These are phyloP conservation scores for Leccinum arenicola DNA, from an alignment of 768 basidiomycete genomes.

Conservation along the genomic window DNA sequence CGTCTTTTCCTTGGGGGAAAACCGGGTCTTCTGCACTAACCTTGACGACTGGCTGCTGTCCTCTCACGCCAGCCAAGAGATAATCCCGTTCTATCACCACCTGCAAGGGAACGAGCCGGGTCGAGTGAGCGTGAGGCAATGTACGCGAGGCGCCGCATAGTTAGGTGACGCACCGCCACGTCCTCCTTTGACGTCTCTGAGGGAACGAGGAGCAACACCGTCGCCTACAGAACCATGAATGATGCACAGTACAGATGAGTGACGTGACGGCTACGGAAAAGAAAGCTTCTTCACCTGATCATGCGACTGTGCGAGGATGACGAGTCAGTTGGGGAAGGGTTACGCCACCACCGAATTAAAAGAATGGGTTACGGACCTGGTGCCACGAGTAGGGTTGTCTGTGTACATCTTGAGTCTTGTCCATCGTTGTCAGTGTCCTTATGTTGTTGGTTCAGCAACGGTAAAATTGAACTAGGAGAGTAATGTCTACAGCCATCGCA, in stretches of 20 bases:
- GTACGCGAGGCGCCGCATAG: background rate
- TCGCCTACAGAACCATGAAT: conserved; percentile 50
- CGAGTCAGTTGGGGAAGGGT: conserved; percentile 1
- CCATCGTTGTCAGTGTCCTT: conserved; percentile 16
- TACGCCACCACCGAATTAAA: conserved; percentile 15
- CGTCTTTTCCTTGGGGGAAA: background rate
- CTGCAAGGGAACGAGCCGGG: conserved; percentile 33
- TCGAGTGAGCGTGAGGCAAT: conserved; percentile 1
- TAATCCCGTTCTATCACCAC: conserved; percentile 70
- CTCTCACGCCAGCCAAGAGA: conserved; percentile 71
- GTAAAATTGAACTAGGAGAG: conserved; percentile 8
- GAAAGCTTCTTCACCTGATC: conserved; percentile 62
- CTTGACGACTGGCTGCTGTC: conserved; percentile 70
- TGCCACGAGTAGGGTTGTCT: conserved; percentile 76
- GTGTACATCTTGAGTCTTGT: conserved; percentile 28
- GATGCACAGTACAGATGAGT: conserved; percentile 18
- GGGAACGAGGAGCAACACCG: conserved; percentile 71
- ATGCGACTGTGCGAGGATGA: conserved; percentile 62
- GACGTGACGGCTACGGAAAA: conserved; percentile 9
- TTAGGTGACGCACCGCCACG: conserved; percentile 49
- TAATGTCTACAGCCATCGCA: conserved; percentile 20
- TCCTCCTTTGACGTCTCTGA: conserved; percentile 71
- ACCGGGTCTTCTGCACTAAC: conserved; percentile 37
- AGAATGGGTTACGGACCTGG: conserved; percentile 51
- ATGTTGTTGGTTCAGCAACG: conserved; percentile 8